Base-by-base conservation (phyloP, 2,329 filamentous ascomycete species). In the Sporothrix protearum region DNA sequence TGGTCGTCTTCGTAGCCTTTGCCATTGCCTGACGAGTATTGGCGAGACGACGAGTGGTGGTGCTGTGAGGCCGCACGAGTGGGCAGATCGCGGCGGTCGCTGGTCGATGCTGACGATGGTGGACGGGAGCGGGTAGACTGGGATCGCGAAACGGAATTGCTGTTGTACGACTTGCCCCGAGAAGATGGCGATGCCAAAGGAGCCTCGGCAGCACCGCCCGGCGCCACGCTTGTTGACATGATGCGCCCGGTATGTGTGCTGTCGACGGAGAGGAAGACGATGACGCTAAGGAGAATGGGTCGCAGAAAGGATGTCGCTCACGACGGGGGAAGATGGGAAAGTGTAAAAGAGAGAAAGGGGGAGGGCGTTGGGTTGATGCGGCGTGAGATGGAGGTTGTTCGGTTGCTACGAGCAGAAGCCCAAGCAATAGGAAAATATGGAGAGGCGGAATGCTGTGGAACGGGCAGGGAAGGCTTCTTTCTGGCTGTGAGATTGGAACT, bases 81-180 rank as follows among this genome's bases (percentile, higher is more conserved):
- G 12, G 73, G 72, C 22, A 73, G 33, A 67, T 63, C 68, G 64
- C 69, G 63, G 19, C 28, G 16, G 61, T 66, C 39, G 51, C n/a
- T 71, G 25, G 75, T 53, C 72, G 77, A 76, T 76, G 78, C 75
- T 73, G 76, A 76, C 61, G 77, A 72, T 70, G 76, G 72, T 63
- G 78, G 78, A 69, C 79, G 79, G 71, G 80, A 79, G 71, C 80
- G 80, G 53, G 80, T 79, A 39, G 81, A 82, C 45, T 81, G 80
- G 59, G 80, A 77, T 73, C 80, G 76, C 61, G 78, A 76, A 49
- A 79, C 73, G 53, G 73, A 22, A 36, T 49, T 51, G 64, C 19
- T 66, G 45, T 68, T 72, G 75, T 77, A 75, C 39, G 74, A 77
- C 71, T 77, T 78, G 75, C 74, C 74, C 72, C 76, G 75, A 73